These are phyloP conservation scores for Neonectria faginata DNA, from an alignment of 2,329 filamentous ascomycete genomes.

Conservation along the genomic window DNA sequence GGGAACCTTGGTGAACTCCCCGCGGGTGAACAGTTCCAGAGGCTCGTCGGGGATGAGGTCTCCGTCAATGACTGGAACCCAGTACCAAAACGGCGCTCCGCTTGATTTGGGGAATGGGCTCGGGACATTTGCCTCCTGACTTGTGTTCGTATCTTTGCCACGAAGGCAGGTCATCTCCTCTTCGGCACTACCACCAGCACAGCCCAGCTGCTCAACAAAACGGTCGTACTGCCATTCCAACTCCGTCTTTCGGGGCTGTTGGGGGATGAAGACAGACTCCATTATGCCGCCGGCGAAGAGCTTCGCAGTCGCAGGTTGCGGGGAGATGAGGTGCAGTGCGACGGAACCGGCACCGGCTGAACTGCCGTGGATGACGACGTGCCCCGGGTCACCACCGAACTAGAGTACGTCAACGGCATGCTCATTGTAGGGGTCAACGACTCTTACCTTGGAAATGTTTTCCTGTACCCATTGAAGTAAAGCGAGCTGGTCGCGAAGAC, in stretches of 20 bases:
- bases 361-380: conserved; percentile 12
- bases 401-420: background rate
- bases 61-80: conserved; percentile 60
- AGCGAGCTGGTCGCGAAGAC: conserved; percentile 7
- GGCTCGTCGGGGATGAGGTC: conserved; percentile 54
- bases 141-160: conserved; percentile 40
- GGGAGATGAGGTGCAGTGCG: background rate
- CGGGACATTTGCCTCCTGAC: conserved; percentile 57
- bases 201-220: conserved; percentile 50
- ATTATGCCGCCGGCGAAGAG: conserved; percentile 56
- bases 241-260: conserved; percentile 40
- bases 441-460: conserved; percentile 7
- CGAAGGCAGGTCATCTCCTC: conserved; percentile 56
- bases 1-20: conserved; percentile 54
- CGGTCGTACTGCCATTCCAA: conserved; percentile 58
- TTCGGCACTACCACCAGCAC: conserved; percentile 33
- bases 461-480: conserved; percentile 8
- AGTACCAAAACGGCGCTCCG: conserved; percentile 55
- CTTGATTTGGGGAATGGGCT: conserved; percentile 52
- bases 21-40: conserved; percentile 51
- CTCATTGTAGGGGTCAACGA: background rate
- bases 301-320: background rate
- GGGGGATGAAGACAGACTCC: conserved; percentile 59
- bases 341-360: conserved; percentile 7
- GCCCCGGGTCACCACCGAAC: conserved; percentile 9